Conservation (phyloP, 768 basidiomycete genomes). For the Mycena metata region DNA sequence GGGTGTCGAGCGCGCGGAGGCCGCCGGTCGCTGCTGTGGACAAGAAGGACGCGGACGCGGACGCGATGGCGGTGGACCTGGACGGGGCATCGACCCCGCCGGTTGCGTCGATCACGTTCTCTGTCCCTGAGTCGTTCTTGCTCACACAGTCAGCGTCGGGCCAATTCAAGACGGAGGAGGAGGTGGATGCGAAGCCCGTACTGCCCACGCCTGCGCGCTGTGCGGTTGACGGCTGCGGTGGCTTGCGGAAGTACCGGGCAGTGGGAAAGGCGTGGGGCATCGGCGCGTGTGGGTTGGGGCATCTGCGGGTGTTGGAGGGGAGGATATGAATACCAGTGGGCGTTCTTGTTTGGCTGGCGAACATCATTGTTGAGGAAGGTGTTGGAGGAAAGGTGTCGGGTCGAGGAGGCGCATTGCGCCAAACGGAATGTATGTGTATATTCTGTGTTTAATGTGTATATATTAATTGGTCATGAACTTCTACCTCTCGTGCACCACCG, state of each 20-base stretch:
- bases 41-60: too few species aligned
- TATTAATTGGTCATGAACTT: too few species aligned
- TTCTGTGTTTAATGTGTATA: too few species aligned
- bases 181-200: not conserved
- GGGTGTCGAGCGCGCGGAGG: constrained; percentile 54
- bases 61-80: constrained; percentile 12
- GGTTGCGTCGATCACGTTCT: constrained; percentile 33
- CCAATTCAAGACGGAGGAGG: not conserved
- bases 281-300: constrained; percentile 63
- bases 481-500: too few species aligned
- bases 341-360: too few species aligned
- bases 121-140: constrained; percentile 32
- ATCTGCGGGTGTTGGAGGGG: constrained; percentile 58
- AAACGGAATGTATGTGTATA: too few species aligned
- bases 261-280: constrained; percentile 56
- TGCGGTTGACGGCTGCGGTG: constrained; percentile 58
- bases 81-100: too few species aligned
- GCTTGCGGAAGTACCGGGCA: constrained; percentile 60
- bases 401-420: too few species aligned
- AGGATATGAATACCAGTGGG: too few species aligned
- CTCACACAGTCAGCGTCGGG: not conserved
- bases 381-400: too few species aligned
- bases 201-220: constrained; percentile 46
- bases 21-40: too few species aligned
- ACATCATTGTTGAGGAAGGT: too few species aligned